These are phyloP conservation scores for Phylloporus sp. DNA, from an alignment of 768 basidiomycete species.

Conservation along the genomic window DNA sequence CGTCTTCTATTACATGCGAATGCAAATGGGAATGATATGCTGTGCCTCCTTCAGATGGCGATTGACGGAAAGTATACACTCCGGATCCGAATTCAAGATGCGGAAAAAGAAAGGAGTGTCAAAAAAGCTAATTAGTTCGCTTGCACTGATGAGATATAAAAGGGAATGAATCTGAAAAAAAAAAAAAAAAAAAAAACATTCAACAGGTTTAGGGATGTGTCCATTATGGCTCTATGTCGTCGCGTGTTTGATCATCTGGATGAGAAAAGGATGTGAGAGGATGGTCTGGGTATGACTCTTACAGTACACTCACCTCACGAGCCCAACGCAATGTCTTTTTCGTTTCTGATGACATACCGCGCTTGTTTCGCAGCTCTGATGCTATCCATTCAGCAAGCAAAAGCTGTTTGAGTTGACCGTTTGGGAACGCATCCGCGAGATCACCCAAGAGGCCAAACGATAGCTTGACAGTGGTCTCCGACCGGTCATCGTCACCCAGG, in stretches of 20 bases:
- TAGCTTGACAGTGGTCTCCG: slow-evolving; percentile 71
- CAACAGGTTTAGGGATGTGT: slow-evolving; percentile 16
- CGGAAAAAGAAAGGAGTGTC: slow-evolving; percentile 13
- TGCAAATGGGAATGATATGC: slow-evolving; percentile 42
- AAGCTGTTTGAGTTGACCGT: slow-evolving; percentile 74
- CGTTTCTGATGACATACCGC: slow-evolving; percentile 69
- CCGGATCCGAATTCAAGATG: slow-evolving; percentile 14
- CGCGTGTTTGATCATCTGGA: slow-evolving; percentile 75
- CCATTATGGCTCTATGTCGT: slow-evolving; percentile 52
- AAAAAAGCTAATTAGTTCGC: slow-evolving; percentile 40
- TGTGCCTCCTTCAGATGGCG: slow-evolving; percentile 75
- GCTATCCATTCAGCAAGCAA: slow-evolving; percentile 80
- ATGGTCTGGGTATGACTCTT: not conserved
- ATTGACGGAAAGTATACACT: slow-evolving; percentile 26
- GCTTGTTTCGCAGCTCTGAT: slow-evolving; percentile 65
- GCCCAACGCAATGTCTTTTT: slow-evolving; percentile 94
- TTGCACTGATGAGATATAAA: slow-evolving; percentile 39
- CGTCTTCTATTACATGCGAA: slow-evolving; percentile 57
- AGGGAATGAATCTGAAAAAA: slow-evolving; percentile 17
- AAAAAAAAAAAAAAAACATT: slow-evolving; percentile 31
- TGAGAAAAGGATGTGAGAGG: not conserved
- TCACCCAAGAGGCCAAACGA: slow-evolving; percentile 89
- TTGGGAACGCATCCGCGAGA: slow-evolving; percentile 82
- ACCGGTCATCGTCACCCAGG: slow-evolving; percentile 75
- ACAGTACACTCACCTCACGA: slow-evolving; percentile 63